phyloP scores from a whole-genome alignment of 805 yeast genomes.

The Saccharomycopsis babjevae region DNA sequence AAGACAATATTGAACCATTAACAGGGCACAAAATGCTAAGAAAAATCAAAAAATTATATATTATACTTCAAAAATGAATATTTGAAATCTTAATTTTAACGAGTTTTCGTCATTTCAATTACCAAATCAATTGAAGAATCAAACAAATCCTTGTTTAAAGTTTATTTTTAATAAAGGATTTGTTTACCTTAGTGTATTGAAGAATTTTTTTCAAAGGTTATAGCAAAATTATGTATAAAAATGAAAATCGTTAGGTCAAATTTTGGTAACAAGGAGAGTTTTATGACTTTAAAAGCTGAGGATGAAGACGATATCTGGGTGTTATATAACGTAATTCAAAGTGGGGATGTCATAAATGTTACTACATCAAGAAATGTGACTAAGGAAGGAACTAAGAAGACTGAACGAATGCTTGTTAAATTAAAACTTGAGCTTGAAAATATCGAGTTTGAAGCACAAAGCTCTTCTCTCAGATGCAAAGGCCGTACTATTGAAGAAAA shows the following conservation, averaged over 20 bases:
- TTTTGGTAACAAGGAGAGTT: constrained; percentile 54
- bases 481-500: constrained; percentile 62
- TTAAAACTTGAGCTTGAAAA: constrained; percentile 54
- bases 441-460: constrained; percentile 70
- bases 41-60: too few species aligned
- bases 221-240: background rate
- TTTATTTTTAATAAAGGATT: too few species aligned
- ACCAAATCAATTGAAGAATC: too few species aligned
- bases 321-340: constrained; percentile 66
- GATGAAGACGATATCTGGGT: constrained; percentile 92
- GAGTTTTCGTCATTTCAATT: too few species aligned
- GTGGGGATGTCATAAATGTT: constrained; percentile 65
- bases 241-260: background rate
- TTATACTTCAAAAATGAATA: too few species aligned
- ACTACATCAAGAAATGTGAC: constrained; percentile 58
- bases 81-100: too few species aligned
- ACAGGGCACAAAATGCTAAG: background rate
- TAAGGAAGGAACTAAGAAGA: constrained; percentile 28
- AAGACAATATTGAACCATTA: background rate
- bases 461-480: constrained; percentile 65
- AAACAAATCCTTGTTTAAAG: too few species aligned
- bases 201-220: background rate
- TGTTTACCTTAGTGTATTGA: too few species aligned
- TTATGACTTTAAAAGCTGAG: constrained; percentile 61
- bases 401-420: constrained; percentile 48